phyloP scores from a whole-genome alignment of 2,329 filamentous ascomycete genomes.

The Ceratocystis huliohia region DNA sequence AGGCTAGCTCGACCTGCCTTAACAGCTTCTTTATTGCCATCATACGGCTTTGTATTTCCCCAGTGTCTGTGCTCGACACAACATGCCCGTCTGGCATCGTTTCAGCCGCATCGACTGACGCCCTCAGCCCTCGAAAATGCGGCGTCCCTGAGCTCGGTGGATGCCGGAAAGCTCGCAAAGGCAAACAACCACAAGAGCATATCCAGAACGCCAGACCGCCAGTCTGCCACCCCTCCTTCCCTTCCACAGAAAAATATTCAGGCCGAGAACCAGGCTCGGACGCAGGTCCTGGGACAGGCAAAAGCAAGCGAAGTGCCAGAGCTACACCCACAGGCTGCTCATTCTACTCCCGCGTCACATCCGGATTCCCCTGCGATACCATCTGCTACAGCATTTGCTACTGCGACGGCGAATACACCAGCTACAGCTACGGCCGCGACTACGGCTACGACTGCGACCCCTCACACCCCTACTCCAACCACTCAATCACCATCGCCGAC shows the following conservation, averaged over 20 bases:
- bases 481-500: neutral
- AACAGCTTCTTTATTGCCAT: neutral
- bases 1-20: constrained; percentile 10
- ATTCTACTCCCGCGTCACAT: neutral
- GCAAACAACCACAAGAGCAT: constrained; percentile 4
- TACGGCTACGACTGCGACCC: neutral
- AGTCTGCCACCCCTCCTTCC: constrained; percentile 4
- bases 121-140: constrained; percentile 14
- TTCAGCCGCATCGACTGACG: constrained; percentile 16
- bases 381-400: neutral
- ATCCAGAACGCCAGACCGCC: neutral
- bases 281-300: neutral
- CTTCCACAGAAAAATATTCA: neutral
- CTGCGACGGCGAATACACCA: too few species aligned
- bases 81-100: constrained; percentile 7
- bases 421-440: neutral
- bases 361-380: neutral
- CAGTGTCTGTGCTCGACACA: constrained; percentile 8
- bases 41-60: neutral
- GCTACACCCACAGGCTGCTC: neutral
- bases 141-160: constrained; percentile 3
- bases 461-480: neutral
- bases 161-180: constrained; percentile 16
- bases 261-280: neutral
- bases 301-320: neutral